Percentiles rank a stretch among this genome's conserved stretches.
Evolutionary conservation across 1,284 basidiomycete genomes (phyloP).

Genomic region (Cystobasidiaceae sp.): DNA sequence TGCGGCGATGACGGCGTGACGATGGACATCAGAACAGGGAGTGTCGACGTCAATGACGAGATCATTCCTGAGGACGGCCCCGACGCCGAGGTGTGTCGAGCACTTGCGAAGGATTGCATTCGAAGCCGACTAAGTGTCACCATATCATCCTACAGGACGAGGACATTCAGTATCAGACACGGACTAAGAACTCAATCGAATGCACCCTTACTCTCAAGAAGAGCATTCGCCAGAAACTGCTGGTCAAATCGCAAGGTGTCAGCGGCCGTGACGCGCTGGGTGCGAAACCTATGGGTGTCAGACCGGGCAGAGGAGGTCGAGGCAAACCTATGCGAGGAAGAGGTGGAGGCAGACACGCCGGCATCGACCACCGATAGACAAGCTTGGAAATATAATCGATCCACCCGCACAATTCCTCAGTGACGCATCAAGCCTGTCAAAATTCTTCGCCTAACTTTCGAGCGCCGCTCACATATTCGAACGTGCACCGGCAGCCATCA

Average conservation of each 20-base stretch:
- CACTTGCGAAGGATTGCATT: too few species aligned
- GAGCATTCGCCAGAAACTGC: conserved; percentile 7
- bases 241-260: conserved; percentile 18
- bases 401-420: too few species aligned
- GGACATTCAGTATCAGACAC: conserved; percentile 36
- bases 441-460: too few species aligned
- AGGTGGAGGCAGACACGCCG: neutral
- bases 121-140: too few species aligned
- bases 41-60: conserved; percentile 38
- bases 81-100: conserved; percentile 22
- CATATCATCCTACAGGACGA: conserved; percentile 31
- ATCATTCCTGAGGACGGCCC: conserved; percentile 38
- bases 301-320: conserved; percentile 24
- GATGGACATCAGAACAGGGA: conserved; percentile 36
- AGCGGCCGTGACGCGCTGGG: conserved; percentile 1
- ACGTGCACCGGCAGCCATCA: too few species aligned
- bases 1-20: conserved; percentile 32
- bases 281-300: conserved; percentile 18
- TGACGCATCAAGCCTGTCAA: too few species aligned
- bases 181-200: conserved; percentile 37
- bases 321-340: conserved; percentile 16
- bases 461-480: too few species aligned
- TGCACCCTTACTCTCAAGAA: conserved; percentile 30
- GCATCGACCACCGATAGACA: too few species aligned
- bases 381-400: too few species aligned